Evolutionary conservation across 2,329 filamentous ascomycete genomes (phyloP).

Genomic region (Phialophora chinensis): DNA sequence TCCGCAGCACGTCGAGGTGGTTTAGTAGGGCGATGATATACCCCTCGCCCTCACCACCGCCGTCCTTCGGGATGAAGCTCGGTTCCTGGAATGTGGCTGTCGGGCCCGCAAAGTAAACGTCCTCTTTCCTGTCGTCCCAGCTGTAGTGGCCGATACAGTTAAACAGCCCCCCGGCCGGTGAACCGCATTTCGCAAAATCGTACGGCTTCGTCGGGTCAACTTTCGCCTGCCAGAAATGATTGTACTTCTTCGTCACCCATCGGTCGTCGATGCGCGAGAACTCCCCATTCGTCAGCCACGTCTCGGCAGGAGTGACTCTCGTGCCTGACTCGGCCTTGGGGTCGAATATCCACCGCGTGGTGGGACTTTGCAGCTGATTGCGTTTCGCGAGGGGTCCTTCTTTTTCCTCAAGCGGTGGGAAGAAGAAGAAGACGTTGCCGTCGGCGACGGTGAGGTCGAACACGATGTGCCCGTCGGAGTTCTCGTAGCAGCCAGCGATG

Average conservation of each 20-base stretch:
- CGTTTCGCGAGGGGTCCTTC: constrained; percentile 34
- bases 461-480: constrained; percentile 53
- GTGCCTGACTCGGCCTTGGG: constrained; percentile 43
- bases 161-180: constrained; percentile 38
- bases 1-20: constrained; percentile 49
- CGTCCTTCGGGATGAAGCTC: constrained; percentile 41
- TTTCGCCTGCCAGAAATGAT: constrained; percentile 55
- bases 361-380: constrained; percentile 39
- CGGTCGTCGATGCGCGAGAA: constrained; percentile 44
- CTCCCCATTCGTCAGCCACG: constrained; percentile 46
- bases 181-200: constrained; percentile 41
- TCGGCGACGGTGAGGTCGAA: constrained; percentile 47
- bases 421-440: constrained; percentile 46
- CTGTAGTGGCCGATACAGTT: constrained; percentile 37
- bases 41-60: constrained; percentile 43
- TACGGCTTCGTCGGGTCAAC: constrained; percentile 42
- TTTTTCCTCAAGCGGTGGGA: constrained; percentile 32
- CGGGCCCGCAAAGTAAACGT: constrained; percentile 42
- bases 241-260: constrained; percentile 51
- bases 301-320: constrained; percentile 46
- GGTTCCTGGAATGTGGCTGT: constrained; percentile 44
- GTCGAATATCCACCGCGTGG: constrained; percentile 44
- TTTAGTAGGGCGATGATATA: constrained; percentile 44
- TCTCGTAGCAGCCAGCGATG: constrained; percentile 57
- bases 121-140: constrained; percentile 36